phyloP scores from a whole-genome alignment of 257 asterid genomes.

The Thymus mandschuricus region DNA sequence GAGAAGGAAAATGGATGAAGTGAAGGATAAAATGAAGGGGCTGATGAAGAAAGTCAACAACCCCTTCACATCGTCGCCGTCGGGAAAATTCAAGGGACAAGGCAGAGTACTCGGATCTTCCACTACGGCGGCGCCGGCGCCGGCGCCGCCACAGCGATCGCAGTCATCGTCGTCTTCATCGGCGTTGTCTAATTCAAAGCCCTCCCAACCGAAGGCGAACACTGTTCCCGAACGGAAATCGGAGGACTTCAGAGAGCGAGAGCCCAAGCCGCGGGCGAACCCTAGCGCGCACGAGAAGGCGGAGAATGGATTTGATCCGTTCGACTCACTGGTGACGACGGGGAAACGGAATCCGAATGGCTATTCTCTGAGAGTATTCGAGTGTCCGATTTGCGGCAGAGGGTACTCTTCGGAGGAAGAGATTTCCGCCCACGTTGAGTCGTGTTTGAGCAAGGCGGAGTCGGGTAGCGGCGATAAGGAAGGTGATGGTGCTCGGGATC shows the following conservation, averaged over 20 bases:
- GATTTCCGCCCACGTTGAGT: slow-evolving; percentile 73
- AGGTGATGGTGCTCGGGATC: slow-evolving; percentile 37
- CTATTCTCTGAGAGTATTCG: slow-evolving; percentile 66
- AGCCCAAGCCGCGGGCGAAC: slow-evolving; percentile 29
- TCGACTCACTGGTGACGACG: slow-evolving; percentile 68
- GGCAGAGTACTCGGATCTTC: slow-evolving; percentile 88
- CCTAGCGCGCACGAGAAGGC: slow-evolving; percentile 30
- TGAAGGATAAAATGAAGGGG: slow-evolving; percentile 88
- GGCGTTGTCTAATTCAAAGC: slow-evolving; percentile 35
- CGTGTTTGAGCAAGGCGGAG: slow-evolving; percentile 53
- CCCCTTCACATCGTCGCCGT: slow-evolving; percentile 65
- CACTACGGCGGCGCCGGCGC: slow-evolving; percentile 45
- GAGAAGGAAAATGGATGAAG: slow-evolving; percentile 65
- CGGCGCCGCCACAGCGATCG: slow-evolving; percentile 34
- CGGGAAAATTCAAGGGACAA: slow-evolving; percentile 89
- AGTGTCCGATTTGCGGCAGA: slow-evolving; percentile 82
- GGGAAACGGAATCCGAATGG: slow-evolving; percentile 81
- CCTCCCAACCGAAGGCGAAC: slow-evolving; percentile 38
- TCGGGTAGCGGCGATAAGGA: slow-evolving; percentile 35
- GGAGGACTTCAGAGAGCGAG: slow-evolving; percentile 36
- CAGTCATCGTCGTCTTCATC: slow-evolving; percentile 39
- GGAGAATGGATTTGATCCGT: slow-evolving; percentile 78
- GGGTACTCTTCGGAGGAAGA: slow-evolving; percentile 76
- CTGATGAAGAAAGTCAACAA: slow-evolving; percentile 85
- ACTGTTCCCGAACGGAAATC: slow-evolving; percentile 36